Conservation (phyloP, 2,329 filamentous ascomycete genomes). For the Achaetomium macrosporum region DNA sequence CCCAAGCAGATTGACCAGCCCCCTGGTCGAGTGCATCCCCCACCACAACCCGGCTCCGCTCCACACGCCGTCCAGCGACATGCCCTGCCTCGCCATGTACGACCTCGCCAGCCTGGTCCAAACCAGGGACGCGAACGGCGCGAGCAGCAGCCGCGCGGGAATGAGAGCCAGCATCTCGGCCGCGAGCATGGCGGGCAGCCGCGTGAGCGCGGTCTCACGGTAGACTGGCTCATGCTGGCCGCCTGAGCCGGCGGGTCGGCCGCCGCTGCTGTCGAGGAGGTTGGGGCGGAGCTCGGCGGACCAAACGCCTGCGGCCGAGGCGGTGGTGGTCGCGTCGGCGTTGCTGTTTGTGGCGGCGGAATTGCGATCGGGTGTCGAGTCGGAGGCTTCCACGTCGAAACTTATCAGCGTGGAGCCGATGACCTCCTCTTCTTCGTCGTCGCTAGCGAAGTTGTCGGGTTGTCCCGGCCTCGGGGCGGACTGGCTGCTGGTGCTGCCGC, state of each 20-base stretch:
- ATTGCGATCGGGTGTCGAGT: slow-evolving; percentile 37
- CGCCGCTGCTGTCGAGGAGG: slow-evolving; percentile 10
- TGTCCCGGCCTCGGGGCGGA: background rate
- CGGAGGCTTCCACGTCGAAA: slow-evolving; percentile 55
- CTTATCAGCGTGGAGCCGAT: slow-evolving; percentile 53
- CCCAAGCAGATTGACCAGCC: slow-evolving; percentile 40
- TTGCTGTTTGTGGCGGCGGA: background rate
- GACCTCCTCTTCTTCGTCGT: slow-evolving; percentile 49
- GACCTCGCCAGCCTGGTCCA: slow-evolving; percentile 41
- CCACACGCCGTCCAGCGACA: slow-evolving; percentile 35
- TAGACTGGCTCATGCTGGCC: slow-evolving; percentile 23
- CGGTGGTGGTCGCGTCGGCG: slow-evolving; percentile 17
- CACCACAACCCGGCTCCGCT: slow-evolving; percentile 28
- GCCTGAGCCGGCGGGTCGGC: background rate
- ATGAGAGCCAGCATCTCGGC: slow-evolving; percentile 43
- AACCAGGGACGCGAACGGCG: slow-evolving; percentile 43
- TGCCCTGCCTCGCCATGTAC: slow-evolving; percentile 30
- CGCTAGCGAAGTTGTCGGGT: slow-evolving; percentile 46
- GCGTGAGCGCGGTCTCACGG: slow-evolving; percentile 42
- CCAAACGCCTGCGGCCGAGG: slow-evolving; percentile 48
- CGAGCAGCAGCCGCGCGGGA: slow-evolving; percentile 37
- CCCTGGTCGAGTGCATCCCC: slow-evolving; percentile 35
- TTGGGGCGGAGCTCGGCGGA: slow-evolving; percentile 54
- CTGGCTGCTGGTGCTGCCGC: slow-evolving; percentile 27
- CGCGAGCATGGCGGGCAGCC: slow-evolving; percentile 43